phyloP scores from a whole-genome alignment of 2,329 filamentous ascomycete species.

The Monosporascus sp. region DNA sequence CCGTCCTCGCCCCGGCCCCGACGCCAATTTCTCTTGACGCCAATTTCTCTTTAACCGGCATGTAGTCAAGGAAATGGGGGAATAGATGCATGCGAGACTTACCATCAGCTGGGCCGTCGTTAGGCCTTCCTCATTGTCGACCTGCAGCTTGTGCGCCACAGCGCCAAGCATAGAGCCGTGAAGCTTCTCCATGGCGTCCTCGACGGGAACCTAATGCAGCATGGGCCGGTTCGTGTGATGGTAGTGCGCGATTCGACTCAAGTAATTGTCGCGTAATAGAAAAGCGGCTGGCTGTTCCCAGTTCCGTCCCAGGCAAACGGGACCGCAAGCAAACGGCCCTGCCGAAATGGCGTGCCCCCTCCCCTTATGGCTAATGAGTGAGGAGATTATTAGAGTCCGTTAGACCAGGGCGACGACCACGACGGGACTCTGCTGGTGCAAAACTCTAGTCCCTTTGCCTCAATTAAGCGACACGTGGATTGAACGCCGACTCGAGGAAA shows the following conservation, averaged over 20 bases:
- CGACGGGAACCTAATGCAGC: not conserved
- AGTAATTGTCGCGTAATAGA: not conserved
- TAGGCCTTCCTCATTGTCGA: conserved; percentile 71
- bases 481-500: not conserved
- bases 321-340: too few species aligned
- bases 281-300: too few species aligned
- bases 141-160: conserved; percentile 58
- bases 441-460: too few species aligned
- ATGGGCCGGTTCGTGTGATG: not conserved
- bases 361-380: too few species aligned
- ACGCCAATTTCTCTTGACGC: not conserved
- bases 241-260: not conserved
- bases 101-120: conserved; percentile 75
- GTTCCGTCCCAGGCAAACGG: too few species aligned
- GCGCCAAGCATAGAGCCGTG: conserved; percentile 33
- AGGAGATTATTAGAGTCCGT: too few species aligned
- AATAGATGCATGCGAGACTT: conserved; percentile 16
- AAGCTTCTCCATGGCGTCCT: conserved; percentile 25
- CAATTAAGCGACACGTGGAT: too few species aligned
- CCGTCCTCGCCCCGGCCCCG: not conserved
- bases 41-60: not conserved
- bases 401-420: too few species aligned
- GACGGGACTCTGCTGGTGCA: too few species aligned
- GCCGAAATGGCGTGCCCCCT: too few species aligned
- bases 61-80: not conserved